Percentiles rank a stretch among this genome's conserved stretches.
These are phyloP conservation scores for Diphasiastrum complanatum DNA, from an alignment of 83 land plant species.

Conservation along the genomic window DNA sequence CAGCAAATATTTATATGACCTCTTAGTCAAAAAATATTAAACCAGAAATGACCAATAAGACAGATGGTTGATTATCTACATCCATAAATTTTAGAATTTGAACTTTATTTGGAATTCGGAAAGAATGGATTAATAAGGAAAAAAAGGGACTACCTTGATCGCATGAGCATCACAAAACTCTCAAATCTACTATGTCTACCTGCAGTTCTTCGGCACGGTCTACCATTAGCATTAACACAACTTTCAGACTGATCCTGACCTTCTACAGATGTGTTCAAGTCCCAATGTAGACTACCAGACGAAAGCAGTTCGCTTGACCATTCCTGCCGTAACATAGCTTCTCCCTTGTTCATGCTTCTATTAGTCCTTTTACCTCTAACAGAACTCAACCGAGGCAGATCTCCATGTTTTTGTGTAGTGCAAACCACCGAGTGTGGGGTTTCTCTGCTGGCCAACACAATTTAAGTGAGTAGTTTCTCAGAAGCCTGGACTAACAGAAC, in stretches of 20 bases:
- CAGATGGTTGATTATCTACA: too few species aligned
- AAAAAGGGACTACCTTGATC: slow-evolving; percentile 30
- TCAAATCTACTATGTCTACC: slow-evolving; percentile 50
- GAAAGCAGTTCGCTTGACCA: neutral
- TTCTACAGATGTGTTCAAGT: neutral
- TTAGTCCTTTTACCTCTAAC: neutral
- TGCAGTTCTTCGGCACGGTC: slow-evolving; percentile 70
- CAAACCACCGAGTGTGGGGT: too few species aligned
- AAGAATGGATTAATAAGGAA: too few species aligned
- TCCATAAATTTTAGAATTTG: too few species aligned
- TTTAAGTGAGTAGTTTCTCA: too few species aligned
- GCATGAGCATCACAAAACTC: slow-evolving; percentile 36
- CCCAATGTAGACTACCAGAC: slow-evolving; percentile 4
- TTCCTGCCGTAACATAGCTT: neutral
- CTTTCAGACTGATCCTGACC: slow-evolving; percentile 33
- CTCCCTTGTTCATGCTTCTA: neutral
- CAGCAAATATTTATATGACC: too few species aligned
- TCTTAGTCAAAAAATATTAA: too few species aligned
- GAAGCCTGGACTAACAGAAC: too few species aligned
- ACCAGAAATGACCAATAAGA: too few species aligned
- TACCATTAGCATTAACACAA: slow-evolving; percentile 43
- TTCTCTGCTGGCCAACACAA: too few species aligned
- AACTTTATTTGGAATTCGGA: too few species aligned
- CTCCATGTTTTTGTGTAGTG: too few species aligned
- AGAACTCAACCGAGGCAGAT: neutral